These are phyloP conservation scores for Suhomyces choctaworum DNA, from an alignment of 1,139 yeast species.

Conservation along the genomic window DNA sequence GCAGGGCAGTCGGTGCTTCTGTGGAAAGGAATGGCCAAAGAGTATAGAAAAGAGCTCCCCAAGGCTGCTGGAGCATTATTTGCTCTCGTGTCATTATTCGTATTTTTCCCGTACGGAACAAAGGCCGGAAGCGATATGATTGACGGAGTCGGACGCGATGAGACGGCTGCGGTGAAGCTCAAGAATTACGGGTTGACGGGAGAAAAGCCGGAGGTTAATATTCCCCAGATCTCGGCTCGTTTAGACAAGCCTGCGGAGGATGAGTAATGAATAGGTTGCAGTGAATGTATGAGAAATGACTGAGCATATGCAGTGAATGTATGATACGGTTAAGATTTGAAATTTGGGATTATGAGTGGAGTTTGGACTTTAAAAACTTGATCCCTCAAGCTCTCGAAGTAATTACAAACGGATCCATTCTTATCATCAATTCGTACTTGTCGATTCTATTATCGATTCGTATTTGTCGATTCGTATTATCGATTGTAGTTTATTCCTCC, in stretches of 20 bases:
- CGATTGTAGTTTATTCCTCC: no score
- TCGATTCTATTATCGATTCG: no score
- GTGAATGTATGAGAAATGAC: no score
- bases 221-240: slow-evolving; percentile 22
- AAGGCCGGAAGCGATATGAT: slow-evolving; percentile 14
- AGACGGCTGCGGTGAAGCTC: slow-evolving; percentile 19
- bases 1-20: slow-evolving; percentile 3
- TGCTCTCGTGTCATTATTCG: slow-evolving; percentile 15
- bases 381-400: no score
- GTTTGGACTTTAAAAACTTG: no score
- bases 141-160: slow-evolving; percentile 16
- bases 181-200: slow-evolving; percentile 11
- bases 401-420: no score
- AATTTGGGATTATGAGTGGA: no score
- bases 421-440: no score
- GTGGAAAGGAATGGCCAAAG: slow-evolving; percentile 1
- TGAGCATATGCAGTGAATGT: no score
- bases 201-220: slow-evolving; percentile 17
- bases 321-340: no score
- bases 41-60: slow-evolving; percentile 17
- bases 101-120: slow-evolving; percentile 21
- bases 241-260: slow-evolving; percentile 19
- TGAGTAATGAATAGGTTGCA: no score
- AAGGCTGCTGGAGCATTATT: slow-evolving; percentile 17
- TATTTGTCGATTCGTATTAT: no score